phyloP scores from a whole-genome alignment of 139 green algal species.

The Volvox africanus region DNA sequence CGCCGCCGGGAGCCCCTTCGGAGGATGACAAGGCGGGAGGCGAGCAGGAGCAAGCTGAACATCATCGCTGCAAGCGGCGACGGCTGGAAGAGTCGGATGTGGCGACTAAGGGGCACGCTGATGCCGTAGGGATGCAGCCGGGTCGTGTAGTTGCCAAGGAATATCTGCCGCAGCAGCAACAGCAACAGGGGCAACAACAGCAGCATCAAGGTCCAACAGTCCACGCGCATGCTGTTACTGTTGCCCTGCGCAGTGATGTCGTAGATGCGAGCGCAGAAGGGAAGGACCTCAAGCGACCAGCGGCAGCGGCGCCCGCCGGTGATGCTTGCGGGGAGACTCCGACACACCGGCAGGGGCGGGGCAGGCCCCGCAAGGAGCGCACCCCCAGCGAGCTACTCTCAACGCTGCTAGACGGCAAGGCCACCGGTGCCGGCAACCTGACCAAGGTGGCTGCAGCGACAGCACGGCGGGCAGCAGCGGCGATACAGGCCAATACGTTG shows the following conservation, averaged over 20 bases:
- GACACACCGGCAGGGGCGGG: not conserved
- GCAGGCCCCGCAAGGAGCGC: conserved; percentile 19
- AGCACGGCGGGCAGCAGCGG: conserved; percentile 1
- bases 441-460: conserved; percentile 5
- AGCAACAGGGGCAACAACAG: not conserved
- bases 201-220: not conserved
- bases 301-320: too few relatives aligned
- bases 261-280: too few relatives aligned
- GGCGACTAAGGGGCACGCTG: too few relatives aligned
- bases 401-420: conserved; percentile 6
- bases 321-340: not conserved
- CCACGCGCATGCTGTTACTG: too few relatives aligned
- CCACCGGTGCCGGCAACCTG: not conserved
- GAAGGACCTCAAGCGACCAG: too few relatives aligned
- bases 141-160: too few relatives aligned
- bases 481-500: not conserved
- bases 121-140: too few relatives aligned
- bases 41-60: not conserved
- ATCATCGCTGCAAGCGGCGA: conserved; percentile 12
- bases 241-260: too few relatives aligned
- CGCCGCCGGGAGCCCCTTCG: not conserved
- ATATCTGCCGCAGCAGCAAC: not conserved
- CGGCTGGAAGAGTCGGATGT: not conserved
- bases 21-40: not conserved
- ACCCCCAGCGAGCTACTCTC: not conserved